Evolutionary conservation across 2,329 filamentous ascomycete genomes (phyloP).

Genomic region (Sordariomycetes sp.): DNA sequence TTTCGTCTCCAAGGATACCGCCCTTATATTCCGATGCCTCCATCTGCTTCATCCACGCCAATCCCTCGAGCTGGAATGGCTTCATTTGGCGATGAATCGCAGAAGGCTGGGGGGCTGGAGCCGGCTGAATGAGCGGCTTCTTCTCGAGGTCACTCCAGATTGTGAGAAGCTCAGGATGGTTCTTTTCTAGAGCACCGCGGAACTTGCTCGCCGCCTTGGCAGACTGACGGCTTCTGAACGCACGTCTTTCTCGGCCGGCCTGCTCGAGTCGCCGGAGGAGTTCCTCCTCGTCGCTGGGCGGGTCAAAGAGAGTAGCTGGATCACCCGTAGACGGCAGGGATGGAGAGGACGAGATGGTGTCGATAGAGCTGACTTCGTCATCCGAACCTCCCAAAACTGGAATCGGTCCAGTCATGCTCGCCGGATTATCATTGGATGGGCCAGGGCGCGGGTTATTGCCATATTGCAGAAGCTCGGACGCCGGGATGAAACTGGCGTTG

Average conservation of each 20-base stretch:
- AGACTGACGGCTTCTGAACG: conserved; percentile 15
- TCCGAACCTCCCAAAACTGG: neutral
- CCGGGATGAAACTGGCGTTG: neutral
- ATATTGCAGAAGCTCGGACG: conserved; percentile 1
- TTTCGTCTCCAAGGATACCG: conserved; percentile 88
- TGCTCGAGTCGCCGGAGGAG: neutral
- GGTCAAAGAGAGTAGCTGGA: neutral
- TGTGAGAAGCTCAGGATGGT: conserved; percentile 65
- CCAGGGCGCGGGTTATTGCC: neutral
- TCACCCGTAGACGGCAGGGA: neutral
- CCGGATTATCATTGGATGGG: neutral
- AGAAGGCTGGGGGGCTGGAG: conserved; percentile 34
- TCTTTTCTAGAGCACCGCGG: conserved; percentile 14
- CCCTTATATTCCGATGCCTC: conserved; percentile 78
- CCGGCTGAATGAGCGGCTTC: conserved; percentile 50
- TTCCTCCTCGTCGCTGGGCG: neutral
- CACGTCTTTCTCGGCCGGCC: conserved; percentile 16
- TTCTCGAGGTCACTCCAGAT: conserved; percentile 76
- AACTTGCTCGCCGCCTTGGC: conserved; percentile 9
- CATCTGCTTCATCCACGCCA: conserved; percentile 90
- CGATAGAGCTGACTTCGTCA: neutral
- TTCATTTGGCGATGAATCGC: conserved; percentile 78
- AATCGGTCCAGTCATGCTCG: neutral
- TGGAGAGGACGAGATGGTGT: too few relatives aligned
- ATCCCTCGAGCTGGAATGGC: conserved; percentile 82